Base-by-base conservation (phyloP, 2,329 filamentous ascomycete species). In the Curvularia eragrostidis region DNA sequence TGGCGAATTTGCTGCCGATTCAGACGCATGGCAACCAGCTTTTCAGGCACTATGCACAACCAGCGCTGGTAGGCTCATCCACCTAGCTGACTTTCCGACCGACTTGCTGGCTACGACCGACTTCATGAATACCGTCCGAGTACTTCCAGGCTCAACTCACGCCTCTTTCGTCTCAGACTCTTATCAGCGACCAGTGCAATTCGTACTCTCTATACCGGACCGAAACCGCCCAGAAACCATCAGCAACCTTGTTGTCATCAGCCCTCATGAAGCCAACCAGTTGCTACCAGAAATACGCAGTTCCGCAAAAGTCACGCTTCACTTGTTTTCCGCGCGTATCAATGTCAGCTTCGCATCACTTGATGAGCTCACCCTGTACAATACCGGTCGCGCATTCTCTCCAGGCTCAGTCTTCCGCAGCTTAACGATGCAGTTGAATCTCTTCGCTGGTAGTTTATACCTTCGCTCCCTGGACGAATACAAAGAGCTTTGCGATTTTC, bases 401-500 rank as follows among this genome's bases (percentile, higher is more conserved):
- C 24, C 57, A 1, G 12, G 5, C 1, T 32, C 26, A 7, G 54
- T 71, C 3, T 67, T 62, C 12, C 69, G 64, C 9, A 67, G 54
- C 0, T 66, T 84, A 0, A 70, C 76, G 0, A 73, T 79, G 0
- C 79, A 85, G 54, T 79, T 91, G 0, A 88, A 89, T 42, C 74
- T 91, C 0, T 91, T 92, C 53, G 79, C 89, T 0, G 89, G 89
- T 0, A 87, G 89, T 53, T 78, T 91, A 0, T 91, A 91, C 63
- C 77, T 91, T 9, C 71, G 69, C 0, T 81, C 78, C 0, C 84
- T 80, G 42, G 56, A 75, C 0, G 83, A 90, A 52, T 92, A 91
- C 59, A 61, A 70, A 0, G 69, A 76, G 1, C 67, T 83, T 0
- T 88, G 86, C 58, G 68, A 77, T 1, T 82, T 81, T 39, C 74